Base-by-base conservation (phyloP, 2,329 filamentous ascomycete species). In the Aspergillus oerlinghausenensis region DNA sequence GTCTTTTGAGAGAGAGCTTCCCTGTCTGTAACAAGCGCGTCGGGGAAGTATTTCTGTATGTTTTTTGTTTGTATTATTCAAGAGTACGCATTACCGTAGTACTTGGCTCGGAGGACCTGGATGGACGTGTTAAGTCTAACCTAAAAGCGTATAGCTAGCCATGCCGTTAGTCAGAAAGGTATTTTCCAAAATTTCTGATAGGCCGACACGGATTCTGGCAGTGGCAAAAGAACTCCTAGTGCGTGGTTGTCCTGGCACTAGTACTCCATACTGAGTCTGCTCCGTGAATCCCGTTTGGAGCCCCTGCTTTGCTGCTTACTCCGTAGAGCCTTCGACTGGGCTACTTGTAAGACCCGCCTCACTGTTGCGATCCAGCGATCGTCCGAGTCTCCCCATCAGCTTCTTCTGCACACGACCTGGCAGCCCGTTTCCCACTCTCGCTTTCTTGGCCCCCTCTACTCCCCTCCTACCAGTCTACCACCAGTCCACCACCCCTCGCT, bases 311-410 rank as follows among this genome's bases (percentile, higher is more conserved):
- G 55, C 60, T 55, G 62, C 55, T 59, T 59, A n/a, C n/a, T n/a
- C n/a, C n/a, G n/a, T n/a, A 60, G 32, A 55, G 50, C 10, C 56
- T 58, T 59, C 58, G 32, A 55, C 52, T 29, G 28, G 28, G 28
- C 28, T 29, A 29, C 28, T 51, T 51, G 47, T 51, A 55, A 59
- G 59, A 57, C 59, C 61, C 63, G 63, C 65, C 62, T 63, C 62
- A 65, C 63, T 64, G 57, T 63, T 60, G 55, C 61, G 56, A 62
- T 59, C 58, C 59, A 61, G 59, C 61, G 60, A 65, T 65, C 64
- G 60, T 59, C 60, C 60, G 60, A 42, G 55, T 56, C 53, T 59
- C 55, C 55, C 57, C 47, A 55, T 59, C 56, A 26, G 50, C 57
- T 65, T 66, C 61, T 60, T 35, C 32, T 35, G 61, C 52, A 61